phyloP scores from a whole-genome alignment of 805 yeast genomes.

The Candida alai region DNA sequence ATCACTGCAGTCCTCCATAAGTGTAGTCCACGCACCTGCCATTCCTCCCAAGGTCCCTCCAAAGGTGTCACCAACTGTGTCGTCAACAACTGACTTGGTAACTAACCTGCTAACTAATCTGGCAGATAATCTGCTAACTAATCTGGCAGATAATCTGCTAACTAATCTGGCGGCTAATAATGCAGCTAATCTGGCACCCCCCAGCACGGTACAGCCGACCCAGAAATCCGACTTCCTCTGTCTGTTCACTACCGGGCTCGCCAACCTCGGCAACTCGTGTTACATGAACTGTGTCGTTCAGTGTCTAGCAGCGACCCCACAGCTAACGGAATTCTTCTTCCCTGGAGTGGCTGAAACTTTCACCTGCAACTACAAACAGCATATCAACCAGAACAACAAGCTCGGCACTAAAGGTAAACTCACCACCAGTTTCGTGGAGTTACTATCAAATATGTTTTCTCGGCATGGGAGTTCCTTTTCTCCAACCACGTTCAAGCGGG shows the following conservation, averaged over 20 bases:
- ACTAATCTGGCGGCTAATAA: too few relatives aligned
- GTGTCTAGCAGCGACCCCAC: conserved; percentile 72
- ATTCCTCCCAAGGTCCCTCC: background rate
- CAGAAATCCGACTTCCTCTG: conserved; percentile 16
- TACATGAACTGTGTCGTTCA: conserved; percentile 91
- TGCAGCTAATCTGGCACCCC: too few relatives aligned
- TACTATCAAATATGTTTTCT: conserved; percentile 52
- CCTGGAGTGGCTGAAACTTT: conserved; percentile 22
- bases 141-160: too few relatives aligned
- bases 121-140: too few relatives aligned
- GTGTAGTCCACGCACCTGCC: too few relatives aligned
- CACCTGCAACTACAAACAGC: conserved; percentile 50
- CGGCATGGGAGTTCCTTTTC: conserved; percentile 46
- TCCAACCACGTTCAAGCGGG: conserved; percentile 62
- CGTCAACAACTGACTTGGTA: conserved; percentile 4
- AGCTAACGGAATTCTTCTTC: conserved; percentile 59
- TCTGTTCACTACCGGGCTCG: conserved; percentile 62
- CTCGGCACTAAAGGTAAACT: conserved; percentile 80
- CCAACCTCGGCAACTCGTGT: conserved; percentile 86
- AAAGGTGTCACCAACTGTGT: background rate
- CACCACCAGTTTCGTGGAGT: conserved; percentile 62
- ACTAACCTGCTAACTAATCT: too few relatives aligned
- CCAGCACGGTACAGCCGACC: too few relatives aligned
- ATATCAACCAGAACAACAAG: conserved; percentile 67
- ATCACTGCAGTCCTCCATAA: too few relatives aligned